Evolutionary conservation across 208 protist species (phyloP), one percentile per base, ranked within the genome.

Genomic region (Naegleria lovaniensis): DNA sequence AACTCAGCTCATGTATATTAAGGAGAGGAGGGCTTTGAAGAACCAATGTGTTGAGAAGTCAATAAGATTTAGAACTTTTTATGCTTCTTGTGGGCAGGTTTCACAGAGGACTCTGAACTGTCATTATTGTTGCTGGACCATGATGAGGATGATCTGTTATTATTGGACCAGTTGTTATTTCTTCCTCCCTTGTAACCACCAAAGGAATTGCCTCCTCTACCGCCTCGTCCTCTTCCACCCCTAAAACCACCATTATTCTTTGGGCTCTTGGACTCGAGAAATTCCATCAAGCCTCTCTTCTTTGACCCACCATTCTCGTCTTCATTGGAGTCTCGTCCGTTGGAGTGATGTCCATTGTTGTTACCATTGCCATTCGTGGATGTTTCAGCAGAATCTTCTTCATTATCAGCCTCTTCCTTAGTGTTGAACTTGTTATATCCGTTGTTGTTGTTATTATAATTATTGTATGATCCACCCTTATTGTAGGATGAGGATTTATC

Each of bases 81-180:
- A 7, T 48, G 43, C 43, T 48, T 48, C 43, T 33, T 76, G 25
- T 76, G 59, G 59, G 16, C 29, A 5, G 59, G 16, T 19, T 76
- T 76, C 25, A 76, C 25, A 33, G 59, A 67, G 19, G 55, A 76
- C 29, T 19, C 16, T 33, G 25, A 76, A 13, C 5, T 19, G 29
- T 19, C 16, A 33, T 11, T 4, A 76, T 76, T 76, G 29, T 9
- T 25, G 55, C 55, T 67, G 55, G 19, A 67, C 19, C 19, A 9
- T 67, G 19, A 25, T 67, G 55, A 25, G 55, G 55, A 67, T 9
- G 19, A 67, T 25, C 59, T 4, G 5, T 33, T 92, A 89, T 91
- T 84, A 88, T 90, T 91, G 59, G 59, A 19, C 59, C 16, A 76
- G 25, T 33, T 33, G 59, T 76, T 76, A 33, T 76, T 76, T 19